Evolutionary conservation across 139 green algal species (phyloP).

Genomic region (Raphidocelis subcapitata): DNA sequence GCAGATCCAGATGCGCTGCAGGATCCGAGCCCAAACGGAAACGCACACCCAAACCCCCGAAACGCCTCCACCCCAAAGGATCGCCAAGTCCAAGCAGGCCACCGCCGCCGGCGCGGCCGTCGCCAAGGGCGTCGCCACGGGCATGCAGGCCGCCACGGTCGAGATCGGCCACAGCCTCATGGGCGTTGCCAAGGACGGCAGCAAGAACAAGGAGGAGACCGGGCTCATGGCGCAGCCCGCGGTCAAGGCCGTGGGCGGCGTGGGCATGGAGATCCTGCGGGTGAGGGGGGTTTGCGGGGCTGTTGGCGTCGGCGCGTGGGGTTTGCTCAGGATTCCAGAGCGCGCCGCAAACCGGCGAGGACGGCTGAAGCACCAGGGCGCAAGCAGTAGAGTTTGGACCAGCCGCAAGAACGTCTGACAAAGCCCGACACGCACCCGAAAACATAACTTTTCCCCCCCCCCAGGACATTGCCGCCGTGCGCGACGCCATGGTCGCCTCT

Average conservation of each 20-base stretch:
- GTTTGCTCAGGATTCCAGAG: no score
- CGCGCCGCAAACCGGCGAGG: no score
- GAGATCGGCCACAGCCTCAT: constrained; percentile 11
- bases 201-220: neutral
- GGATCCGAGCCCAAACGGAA: no score
- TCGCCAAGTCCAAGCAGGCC: constrained; percentile 27
- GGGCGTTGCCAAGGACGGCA: neutral
- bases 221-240: neutral
- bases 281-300: constrained; percentile 3
- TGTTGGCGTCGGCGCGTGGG: no score
- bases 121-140: constrained; percentile 22
- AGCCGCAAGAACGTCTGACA: no score
- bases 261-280: constrained; percentile 25
- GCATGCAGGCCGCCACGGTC: constrained; percentile 31
- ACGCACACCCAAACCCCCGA: no score
- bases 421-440: no score
- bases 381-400: no score
- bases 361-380: no score
- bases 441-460: no score
- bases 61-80: no score
- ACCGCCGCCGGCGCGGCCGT: constrained; percentile 17
- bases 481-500: constrained; percentile 19
- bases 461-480: constrained; percentile 25
- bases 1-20: no score
- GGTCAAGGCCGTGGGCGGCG: neutral